Percentiles rank a stretch among this genome's conserved stretches.
Conservation (phyloP, 164 flowering plant genomes). For the Tinospora cordifolia region DNA sequence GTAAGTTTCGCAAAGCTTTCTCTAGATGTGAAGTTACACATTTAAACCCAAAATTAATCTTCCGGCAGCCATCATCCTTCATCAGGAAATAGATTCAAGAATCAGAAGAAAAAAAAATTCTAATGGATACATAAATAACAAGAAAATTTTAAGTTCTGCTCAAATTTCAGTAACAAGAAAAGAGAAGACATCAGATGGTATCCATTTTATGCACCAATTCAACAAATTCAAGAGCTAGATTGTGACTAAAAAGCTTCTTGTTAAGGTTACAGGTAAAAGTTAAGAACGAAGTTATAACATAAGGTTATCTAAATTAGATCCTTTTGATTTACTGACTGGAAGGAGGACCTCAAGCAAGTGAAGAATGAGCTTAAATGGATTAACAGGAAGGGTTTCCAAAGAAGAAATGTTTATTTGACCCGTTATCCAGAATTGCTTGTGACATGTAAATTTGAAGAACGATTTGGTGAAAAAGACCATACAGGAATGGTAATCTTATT, state of each 20-base stretch:
- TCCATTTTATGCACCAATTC: no score
- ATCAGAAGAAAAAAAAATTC: not conserved
- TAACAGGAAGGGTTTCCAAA: not conserved
- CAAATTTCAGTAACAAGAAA: not conserved
- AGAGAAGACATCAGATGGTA: not conserved
- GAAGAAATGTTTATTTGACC: not conserved
- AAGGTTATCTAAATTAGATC: not conserved
- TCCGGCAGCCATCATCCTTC: conserved; percentile 60
- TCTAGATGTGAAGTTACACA: conserved; percentile 73
- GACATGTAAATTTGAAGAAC: not conserved
- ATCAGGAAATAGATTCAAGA: conserved; percentile 17
- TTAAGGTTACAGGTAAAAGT: not conserved
- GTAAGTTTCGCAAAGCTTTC: conserved; percentile 51
- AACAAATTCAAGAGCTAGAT: not conserved
- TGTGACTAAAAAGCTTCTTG: not conserved
- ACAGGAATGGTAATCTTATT: not conserved
- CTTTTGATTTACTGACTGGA: not conserved
- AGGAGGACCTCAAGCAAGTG: not conserved
- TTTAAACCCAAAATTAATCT: conserved; percentile 53
- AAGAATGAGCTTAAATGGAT: not conserved
- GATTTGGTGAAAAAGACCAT: not conserved
- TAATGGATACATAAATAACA: not conserved
- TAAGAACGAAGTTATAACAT: not conserved
- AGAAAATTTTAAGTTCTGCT: not conserved
- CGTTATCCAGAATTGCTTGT: not conserved